Conservation (phyloP, 805 yeast genomes). For the Nakazawaea ambrosiae region DNA sequence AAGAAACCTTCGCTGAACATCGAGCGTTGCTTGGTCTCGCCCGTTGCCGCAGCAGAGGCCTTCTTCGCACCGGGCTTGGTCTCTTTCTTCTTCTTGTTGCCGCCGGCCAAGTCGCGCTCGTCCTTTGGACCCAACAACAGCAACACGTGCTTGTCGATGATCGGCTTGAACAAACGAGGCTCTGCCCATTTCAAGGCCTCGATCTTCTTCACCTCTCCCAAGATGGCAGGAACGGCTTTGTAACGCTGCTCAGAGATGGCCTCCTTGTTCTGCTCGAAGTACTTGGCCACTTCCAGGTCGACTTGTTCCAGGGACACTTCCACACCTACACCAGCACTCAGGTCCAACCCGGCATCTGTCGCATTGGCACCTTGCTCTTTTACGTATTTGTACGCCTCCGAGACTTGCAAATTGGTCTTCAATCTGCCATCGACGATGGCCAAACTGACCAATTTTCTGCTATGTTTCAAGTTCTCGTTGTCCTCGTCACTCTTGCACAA, state of each 20-base stretch:
- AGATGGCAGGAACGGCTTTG: conserved; percentile 64
- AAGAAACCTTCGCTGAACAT: conserved; percentile 96
- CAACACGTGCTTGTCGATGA: conserved; percentile 71
- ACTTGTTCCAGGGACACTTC: conserved; percentile 64
- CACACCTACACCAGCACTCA: conserved; percentile 78
- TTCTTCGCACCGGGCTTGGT: conserved; percentile 15
- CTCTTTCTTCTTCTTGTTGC: conserved; percentile 54
- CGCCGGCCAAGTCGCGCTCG: conserved; percentile 80
- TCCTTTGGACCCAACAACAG: conserved; percentile 87
- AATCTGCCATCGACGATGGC: conserved; percentile 62
- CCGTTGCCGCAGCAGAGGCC: conserved; percentile 21
- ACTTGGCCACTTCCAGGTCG: conserved; percentile 45
- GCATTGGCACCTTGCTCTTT: conserved; percentile 41
- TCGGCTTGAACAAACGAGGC: conserved; percentile 80
- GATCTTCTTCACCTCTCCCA: conserved; percentile 70
- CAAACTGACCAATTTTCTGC: conserved; percentile 45
- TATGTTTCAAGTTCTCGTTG: conserved; percentile 20
- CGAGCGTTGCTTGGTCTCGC: conserved; percentile 36
- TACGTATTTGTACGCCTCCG: conserved; percentile 73
- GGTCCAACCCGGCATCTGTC: conserved; percentile 44
- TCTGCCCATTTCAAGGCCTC: conserved; percentile 88
- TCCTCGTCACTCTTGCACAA: conserved; percentile 54
- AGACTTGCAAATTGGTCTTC: conserved; percentile 64
- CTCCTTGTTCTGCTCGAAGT: conserved; percentile 50
- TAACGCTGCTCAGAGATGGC: conserved; percentile 71